A percentile compares a stretch with the other conserved stretches of the same genome.
These are phyloP conservation scores for Eucalyptus pumila DNA, from an alignment of 345 rosid genomes.

Conservation along the genomic window DNA sequence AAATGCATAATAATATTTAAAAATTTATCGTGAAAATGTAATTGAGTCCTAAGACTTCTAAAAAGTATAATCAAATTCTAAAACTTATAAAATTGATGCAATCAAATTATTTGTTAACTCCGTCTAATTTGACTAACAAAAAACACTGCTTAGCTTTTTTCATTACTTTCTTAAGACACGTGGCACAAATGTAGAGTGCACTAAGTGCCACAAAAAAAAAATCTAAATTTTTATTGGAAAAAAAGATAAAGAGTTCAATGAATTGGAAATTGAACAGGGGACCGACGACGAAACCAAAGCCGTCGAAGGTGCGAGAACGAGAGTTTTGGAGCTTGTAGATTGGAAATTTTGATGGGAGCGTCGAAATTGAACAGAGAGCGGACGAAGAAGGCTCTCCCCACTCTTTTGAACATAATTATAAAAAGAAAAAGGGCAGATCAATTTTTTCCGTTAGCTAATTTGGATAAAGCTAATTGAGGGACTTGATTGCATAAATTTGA, in stretches of 20 bases:
- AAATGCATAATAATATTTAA: background rate
- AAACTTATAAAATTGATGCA: no score
- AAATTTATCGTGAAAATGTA: no score
- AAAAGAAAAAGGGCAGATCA: background rate
- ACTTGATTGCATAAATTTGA: background rate
- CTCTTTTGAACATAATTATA: background rate
- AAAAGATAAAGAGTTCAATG: background rate
- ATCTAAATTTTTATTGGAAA: background rate
- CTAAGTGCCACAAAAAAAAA: background rate
- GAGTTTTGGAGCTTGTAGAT: background rate
- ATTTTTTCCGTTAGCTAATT: no score
- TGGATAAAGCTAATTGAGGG: background rate
- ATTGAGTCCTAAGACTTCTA: fast-evolving
- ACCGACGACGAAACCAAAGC: background rate
- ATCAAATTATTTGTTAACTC: no score
- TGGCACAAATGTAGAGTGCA: fast-evolving
- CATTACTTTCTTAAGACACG: background rate
- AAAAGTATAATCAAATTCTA: no score
- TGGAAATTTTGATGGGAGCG: background rate
- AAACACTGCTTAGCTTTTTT: background rate
- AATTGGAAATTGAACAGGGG: background rate
- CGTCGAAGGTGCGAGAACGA: background rate
- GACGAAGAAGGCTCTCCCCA: background rate
- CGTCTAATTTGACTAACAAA: fast-evolving
- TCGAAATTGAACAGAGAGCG: background rate